Conservation (phyloP, 768 basidiomycete species). For the Pisolithus albus region DNA sequence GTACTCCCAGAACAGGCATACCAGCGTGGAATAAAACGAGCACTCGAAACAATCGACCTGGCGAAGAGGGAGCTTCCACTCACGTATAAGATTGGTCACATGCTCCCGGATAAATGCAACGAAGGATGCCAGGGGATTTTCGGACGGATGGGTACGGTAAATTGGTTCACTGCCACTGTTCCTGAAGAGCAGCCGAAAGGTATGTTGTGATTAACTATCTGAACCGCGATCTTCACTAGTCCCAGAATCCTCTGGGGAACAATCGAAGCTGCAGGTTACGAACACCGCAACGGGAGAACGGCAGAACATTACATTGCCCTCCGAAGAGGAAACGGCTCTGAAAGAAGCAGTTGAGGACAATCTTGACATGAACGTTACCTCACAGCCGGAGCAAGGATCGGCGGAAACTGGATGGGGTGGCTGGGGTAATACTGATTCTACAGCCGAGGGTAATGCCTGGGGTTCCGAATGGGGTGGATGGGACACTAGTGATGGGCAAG, state of each 20-base stretch:
- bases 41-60: slow-evolving; percentile 36
- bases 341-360: slow-evolving; percentile 27
- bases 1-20: slow-evolving; percentile 43
- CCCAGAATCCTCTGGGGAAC: slow-evolving; percentile 1
- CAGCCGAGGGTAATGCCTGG: background rate
- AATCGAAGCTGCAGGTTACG: slow-evolving; percentile 11
- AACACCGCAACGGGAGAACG: slow-evolving; percentile 10
- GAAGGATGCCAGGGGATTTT: slow-evolving; percentile 43
- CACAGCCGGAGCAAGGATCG: background rate
- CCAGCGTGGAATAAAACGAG: slow-evolving; percentile 41
- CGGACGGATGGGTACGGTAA: slow-evolving; percentile 40
- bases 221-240: background rate
- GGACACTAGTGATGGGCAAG: slow-evolving; percentile 5
- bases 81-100: slow-evolving; percentile 33
- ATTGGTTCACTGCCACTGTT: slow-evolving; percentile 18
- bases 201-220: background rate
- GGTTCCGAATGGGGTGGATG: slow-evolving; percentile 4
- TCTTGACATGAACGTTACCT: slow-evolving; percentile 14
- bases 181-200: slow-evolving; percentile 6
- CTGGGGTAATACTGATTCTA: slow-evolving; percentile 8
- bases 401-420: slow-evolving; percentile 3
- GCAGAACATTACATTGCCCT: slow-evolving; percentile 16
- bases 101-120: slow-evolving; percentile 42
- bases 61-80: slow-evolving; percentile 39
- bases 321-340: slow-evolving; percentile 15